Evolutionary conservation across 257 asterid genomes (phyloP).

Genomic region (Ehretia macrophylla): DNA sequence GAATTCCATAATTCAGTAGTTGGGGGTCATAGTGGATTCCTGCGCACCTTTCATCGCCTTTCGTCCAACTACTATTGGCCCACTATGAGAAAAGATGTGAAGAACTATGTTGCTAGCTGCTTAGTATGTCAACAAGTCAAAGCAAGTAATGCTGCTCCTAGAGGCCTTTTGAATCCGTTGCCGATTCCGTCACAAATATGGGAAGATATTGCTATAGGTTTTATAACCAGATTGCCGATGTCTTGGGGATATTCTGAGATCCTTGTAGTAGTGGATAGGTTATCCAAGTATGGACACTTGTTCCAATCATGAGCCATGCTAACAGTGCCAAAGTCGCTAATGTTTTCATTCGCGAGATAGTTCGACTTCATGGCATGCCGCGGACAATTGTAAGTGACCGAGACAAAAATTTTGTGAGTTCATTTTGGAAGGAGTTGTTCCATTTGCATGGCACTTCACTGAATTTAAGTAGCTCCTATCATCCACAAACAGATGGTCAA

Average conservation of each 20-base stretch:
- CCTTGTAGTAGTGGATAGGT: too few species aligned
- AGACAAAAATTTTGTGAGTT: not conserved
- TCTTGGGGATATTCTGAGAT: not conserved
- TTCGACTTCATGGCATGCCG: too few species aligned
- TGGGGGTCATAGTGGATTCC: too few species aligned
- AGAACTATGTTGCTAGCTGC: not conserved
- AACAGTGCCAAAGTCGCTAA: too few species aligned
- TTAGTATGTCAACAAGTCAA: not conserved
- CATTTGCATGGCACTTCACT: not conserved
- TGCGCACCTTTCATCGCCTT: too few species aligned
- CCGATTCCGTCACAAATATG: not conserved
- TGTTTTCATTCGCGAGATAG: too few species aligned
- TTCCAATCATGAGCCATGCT: too few species aligned
- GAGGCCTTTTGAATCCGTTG: not conserved
- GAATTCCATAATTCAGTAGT: too few species aligned
- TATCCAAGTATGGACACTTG: not conserved
- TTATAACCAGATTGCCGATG: too few species aligned
- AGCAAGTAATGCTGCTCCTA: too few species aligned
- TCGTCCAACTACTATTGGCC: conserved; percentile 6
- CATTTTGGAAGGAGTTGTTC: not conserved
- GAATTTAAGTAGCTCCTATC: too few species aligned
- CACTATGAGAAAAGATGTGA: not conserved
- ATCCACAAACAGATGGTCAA: too few species aligned
- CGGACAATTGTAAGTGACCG: not conserved
- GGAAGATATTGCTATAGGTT: not conserved